Evolutionary conservation across 2,329 filamentous ascomycete genomes (phyloP).

Genomic region (Aspergillus texensis): DNA sequence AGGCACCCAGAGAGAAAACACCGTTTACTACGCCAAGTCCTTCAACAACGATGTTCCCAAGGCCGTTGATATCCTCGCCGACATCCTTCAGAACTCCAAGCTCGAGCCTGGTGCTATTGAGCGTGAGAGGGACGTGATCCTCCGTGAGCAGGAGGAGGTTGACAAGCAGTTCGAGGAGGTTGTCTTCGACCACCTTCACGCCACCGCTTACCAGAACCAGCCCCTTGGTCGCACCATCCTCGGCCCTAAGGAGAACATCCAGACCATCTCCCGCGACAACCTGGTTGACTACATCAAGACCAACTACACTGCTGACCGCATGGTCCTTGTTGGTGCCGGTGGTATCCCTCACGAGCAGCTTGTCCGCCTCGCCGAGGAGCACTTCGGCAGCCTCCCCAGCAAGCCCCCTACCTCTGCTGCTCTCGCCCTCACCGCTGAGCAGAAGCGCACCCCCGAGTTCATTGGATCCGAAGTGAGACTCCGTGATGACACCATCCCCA

Average conservation of each 20-base stretch:
- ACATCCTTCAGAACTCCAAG: slow-evolving; percentile 99
- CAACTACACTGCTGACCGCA: slow-evolving; percentile 99
- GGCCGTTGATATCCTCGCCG: slow-evolving; percentile 96
- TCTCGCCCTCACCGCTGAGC: slow-evolving; percentile 68
- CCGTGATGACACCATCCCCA: slow-evolving; percentile 93
- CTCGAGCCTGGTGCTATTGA: slow-evolving; percentile 91
- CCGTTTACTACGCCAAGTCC: slow-evolving; percentile 97
- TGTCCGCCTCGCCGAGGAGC: slow-evolving; percentile 93
- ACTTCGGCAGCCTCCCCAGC: slow-evolving; percentile 80
- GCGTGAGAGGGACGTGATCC: slow-evolving; percentile 97
- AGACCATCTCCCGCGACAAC: slow-evolving; percentile 89
- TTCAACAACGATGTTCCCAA: slow-evolving; percentile 98
- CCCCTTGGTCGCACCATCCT: slow-evolving; percentile 96
- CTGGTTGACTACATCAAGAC: slow-evolving; percentile 96
- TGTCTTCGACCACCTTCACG: slow-evolving; percentile 98
- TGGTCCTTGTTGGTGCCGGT: slow-evolving; percentile 96
- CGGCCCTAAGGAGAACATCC: slow-evolving; percentile 96
- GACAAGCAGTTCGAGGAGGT: slow-evolving; percentile 99
- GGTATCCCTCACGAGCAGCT: slow-evolving; percentile 92
- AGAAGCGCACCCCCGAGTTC: slow-evolving; percentile 90
- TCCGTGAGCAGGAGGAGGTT: slow-evolving; percentile 98
- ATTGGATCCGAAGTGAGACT: slow-evolving; percentile 94
- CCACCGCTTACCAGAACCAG: slow-evolving; percentile 96
- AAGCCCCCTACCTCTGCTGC: slow-evolving; percentile 74
- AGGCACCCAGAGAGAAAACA: slow-evolving; percentile 84